Evolutionary conservation across 305 asterid species (phyloP).

Genomic region (Lippia alba): DNA sequence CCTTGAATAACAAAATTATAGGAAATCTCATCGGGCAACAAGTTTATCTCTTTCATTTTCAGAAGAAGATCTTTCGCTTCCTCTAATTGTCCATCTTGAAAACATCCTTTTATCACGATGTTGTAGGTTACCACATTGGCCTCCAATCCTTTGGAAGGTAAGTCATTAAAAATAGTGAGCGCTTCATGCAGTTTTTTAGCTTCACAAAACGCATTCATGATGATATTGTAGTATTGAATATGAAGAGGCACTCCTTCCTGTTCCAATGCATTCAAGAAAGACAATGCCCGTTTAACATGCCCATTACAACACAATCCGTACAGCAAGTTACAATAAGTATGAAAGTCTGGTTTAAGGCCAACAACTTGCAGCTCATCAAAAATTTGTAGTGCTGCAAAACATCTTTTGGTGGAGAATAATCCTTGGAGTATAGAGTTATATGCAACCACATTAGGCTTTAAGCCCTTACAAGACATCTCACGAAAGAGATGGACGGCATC

Average conservation of each 20-base stretch:
- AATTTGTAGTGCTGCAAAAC: constrained; percentile 16
- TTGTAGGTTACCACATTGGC: neutral
- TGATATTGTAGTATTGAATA: neutral
- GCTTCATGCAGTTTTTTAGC: constrained; percentile 6
- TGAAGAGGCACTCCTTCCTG: neutral
- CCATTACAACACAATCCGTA: constrained; percentile 20
- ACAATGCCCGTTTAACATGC: constrained; percentile 1
- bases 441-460: neutral
- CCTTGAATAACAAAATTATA: too few relatives aligned
- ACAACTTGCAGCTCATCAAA: constrained; percentile 24
- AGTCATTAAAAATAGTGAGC: neutral
- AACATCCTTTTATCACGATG: neutral
- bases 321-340: neutral
- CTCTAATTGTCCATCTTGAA: neutral
- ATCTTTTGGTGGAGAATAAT: neutral
- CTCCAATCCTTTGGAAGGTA: neutral
- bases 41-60: too few relatives aligned
- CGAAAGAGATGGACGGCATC: constrained; percentile 10
- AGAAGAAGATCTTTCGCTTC: too few relatives aligned
- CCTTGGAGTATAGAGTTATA: neutral
- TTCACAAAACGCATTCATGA: constrained; percentile 20
- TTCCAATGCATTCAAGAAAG: constrained; percentile 21
- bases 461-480: constrained; percentile 12
- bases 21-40: too few relatives aligned
- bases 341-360: constrained; percentile 3